Conservation (phyloP, 306 rosid species). For the Rubus parviflorus region DNA sequence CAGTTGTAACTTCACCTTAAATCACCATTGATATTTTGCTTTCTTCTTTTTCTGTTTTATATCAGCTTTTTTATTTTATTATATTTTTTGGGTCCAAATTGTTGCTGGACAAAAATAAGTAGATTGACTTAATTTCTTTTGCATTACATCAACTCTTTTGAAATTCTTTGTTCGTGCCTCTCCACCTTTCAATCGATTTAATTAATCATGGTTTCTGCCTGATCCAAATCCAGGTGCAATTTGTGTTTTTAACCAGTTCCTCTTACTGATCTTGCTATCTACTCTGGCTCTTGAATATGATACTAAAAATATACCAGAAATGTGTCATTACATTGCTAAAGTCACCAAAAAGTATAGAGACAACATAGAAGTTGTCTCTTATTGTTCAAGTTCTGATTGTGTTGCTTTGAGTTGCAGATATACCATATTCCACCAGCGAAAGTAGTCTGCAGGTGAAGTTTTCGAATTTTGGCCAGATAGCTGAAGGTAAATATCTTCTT, state of each 20-base stretch:
- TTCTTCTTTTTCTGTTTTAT: background rate
- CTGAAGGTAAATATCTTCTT: constrained; percentile 56
- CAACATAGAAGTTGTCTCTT: background rate
- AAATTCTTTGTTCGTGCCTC: background rate
- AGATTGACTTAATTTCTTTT: background rate
- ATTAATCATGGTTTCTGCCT: background rate
- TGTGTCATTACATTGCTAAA: background rate
- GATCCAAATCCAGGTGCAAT: background rate
- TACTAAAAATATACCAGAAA: background rate
- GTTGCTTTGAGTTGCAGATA: constrained; percentile 53
- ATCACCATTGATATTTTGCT: background rate
- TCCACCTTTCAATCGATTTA: background rate
- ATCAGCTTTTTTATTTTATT: background rate
- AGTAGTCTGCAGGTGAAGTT: constrained; percentile 58
- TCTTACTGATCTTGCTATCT: background rate
- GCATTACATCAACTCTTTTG: background rate
- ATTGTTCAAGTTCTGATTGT: constrained; percentile 20
- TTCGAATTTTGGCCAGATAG: constrained; percentile 79
- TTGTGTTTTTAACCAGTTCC: background rate
- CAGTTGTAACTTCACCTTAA: background rate
- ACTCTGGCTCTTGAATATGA: background rate
- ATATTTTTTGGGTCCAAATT: background rate
- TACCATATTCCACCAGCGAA: constrained; percentile 72
- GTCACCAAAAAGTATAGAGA: background rate
- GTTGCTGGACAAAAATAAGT: background rate